phyloP scores from a whole-genome alignment of 495 filamentous ascomycete genomes.

The Penicillium crystallinum region DNA sequence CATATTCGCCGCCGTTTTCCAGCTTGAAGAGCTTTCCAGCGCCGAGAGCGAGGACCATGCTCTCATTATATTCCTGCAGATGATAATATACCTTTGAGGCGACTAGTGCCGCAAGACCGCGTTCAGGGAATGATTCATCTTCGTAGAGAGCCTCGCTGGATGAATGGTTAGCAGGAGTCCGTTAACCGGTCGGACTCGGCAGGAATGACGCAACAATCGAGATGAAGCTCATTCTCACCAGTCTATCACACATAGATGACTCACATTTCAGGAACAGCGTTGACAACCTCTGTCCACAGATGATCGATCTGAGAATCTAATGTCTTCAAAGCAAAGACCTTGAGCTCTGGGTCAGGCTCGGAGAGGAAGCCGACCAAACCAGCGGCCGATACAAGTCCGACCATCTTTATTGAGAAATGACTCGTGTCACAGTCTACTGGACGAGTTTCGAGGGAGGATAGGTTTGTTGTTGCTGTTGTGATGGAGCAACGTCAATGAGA shows the following conservation, averaged over 20 bases:
- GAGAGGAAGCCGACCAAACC: constrained; percentile 94
- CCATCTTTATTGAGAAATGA: constrained; percentile 54
- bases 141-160: constrained; percentile 93
- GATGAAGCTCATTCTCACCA: not conserved
- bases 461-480: constrained; percentile 27
- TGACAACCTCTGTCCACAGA: constrained; percentile 95
- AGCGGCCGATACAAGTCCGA: constrained; percentile 86
- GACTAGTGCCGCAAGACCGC: constrained; percentile 89
- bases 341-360: constrained; percentile 88
- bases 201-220: constrained; percentile 3
- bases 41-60: constrained; percentile 95
- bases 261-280: constrained; percentile 87
- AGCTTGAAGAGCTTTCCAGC: constrained; percentile 94
- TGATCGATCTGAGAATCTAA: constrained; percentile 94
- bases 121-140: constrained; percentile 89
- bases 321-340: constrained; percentile 87
- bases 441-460: constrained; percentile 11
- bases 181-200: not conserved
- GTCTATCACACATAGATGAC: constrained; percentile 24
- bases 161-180: constrained; percentile 13
- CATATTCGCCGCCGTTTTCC: constrained; percentile 87
- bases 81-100: constrained; percentile 98
- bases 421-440: constrained; percentile 7
- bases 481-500: constrained; percentile 37
- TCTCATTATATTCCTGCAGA: constrained; percentile 97